Evolutionary conservation across 1,284 basidiomycete genomes (phyloP).

Genomic region (Tylopilus sp.): DNA sequence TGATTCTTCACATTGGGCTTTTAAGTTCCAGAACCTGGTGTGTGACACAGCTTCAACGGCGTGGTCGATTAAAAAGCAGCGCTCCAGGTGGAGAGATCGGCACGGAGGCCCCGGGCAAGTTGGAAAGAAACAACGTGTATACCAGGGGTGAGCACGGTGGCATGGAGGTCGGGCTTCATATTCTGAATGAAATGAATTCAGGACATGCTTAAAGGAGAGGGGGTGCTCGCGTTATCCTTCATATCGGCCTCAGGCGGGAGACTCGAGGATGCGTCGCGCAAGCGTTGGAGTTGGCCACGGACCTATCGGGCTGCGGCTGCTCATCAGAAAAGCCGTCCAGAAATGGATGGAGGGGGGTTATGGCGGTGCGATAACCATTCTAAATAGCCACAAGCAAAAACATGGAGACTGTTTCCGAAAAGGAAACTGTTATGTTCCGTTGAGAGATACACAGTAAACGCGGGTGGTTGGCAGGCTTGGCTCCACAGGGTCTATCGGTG

Average conservation of each 20-base stretch:
- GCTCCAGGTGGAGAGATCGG: conserved; percentile 1
- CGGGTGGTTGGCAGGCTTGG: conserved; percentile 8
- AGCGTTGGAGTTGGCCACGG: background rate
- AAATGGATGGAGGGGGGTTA: background rate
- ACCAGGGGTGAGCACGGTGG: background rate
- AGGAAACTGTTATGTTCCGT: conserved; percentile 3
- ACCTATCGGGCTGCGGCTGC: background rate
- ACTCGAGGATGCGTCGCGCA: background rate
- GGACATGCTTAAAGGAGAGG: too few relatives aligned
- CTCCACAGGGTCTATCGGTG: conserved; percentile 12
- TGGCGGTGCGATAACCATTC: background rate
- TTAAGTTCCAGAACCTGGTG: conserved; percentile 8
- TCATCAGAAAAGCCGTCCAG: background rate
- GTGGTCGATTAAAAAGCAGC: background rate
- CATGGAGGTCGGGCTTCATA: background rate
- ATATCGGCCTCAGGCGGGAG: background rate
- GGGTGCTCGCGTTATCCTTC: background rate
- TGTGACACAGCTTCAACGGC: conserved; percentile 17
- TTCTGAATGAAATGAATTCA: background rate
- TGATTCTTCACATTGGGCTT: background rate
- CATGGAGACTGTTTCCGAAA: background rate
- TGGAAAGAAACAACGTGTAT: background rate
- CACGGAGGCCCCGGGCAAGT: background rate
- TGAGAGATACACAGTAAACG: background rate
- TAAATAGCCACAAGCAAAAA: background rate